phyloP scores from a whole-genome alignment of 2,329 filamentous ascomycete species.

The Cladobotryum protrusum region DNA sequence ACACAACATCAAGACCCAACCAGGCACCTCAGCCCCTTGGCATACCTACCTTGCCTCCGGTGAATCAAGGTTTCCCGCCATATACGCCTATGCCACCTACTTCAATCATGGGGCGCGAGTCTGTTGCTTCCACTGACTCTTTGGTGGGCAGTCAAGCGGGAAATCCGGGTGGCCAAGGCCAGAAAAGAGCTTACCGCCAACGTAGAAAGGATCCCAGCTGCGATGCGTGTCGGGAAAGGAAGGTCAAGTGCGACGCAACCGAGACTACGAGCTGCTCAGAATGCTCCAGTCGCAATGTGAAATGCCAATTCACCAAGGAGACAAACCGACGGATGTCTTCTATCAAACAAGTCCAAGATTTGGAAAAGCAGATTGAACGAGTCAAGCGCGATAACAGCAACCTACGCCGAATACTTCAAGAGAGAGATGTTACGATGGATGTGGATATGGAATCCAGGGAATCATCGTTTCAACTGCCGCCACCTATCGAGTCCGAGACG shows the following conservation, averaged over 20 bases:
- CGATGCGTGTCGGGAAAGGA: constrained; percentile 86
- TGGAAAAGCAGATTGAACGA: constrained; percentile 82
- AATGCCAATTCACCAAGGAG: constrained; percentile 98
- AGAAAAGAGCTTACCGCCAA: constrained; percentile 92
- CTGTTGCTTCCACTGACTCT: constrained; percentile 53
- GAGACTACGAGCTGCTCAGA: constrained; percentile 95
- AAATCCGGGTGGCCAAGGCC: constrained; percentile 52
- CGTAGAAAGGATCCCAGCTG: constrained; percentile 94
- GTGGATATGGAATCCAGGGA: constrained; percentile 42
- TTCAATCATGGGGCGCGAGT: constrained; percentile 52
- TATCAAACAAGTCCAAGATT: constrained; percentile 96
- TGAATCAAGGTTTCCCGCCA: constrained; percentile 44
- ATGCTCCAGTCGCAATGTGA: constrained; percentile 92
- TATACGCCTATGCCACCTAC: constrained; percentile 46
- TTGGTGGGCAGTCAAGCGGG: constrained; percentile 47
- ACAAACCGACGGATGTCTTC: constrained; percentile 98
- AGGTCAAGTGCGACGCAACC: constrained; percentile 89
- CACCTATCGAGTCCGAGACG: constrained; percentile 56
- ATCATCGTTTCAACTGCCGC: constrained; percentile 51
- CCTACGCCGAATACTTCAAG: constrained; percentile 58
- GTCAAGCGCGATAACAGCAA: constrained; percentile 74
- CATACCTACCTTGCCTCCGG: constrained; percentile 44
- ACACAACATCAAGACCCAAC: constrained; percentile 44
- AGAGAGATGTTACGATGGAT: constrained; percentile 44
- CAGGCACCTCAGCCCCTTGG: constrained; percentile 46